phyloP scores from a whole-genome alignment of 2,329 filamentous ascomycete species.

The Venturia aucupariae region DNA sequence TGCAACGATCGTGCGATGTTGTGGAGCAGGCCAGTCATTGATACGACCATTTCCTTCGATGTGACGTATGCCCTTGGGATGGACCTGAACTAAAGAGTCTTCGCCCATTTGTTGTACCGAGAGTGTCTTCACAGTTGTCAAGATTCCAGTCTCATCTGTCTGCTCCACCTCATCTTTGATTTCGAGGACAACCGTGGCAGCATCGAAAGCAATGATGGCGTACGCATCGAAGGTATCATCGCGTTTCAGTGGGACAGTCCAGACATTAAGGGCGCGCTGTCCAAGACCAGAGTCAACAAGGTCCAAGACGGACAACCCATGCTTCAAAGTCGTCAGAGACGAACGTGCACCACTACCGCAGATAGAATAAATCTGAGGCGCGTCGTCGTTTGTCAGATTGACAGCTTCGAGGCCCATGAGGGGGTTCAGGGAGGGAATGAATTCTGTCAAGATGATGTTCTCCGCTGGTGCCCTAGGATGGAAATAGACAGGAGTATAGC shows the following conservation, averaged over 20 bases:
- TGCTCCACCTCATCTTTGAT: constrained; percentile 97
- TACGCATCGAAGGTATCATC: constrained; percentile 85
- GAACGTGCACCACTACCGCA: constrained; percentile 84
- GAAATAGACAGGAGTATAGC: constrained; percentile 1
- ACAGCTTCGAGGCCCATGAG: constrained; percentile 85
- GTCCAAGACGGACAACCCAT: constrained; percentile 86
- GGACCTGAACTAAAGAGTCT: constrained; percentile 85
- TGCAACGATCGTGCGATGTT: constrained; percentile 90
- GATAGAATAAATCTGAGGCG: constrained; percentile 90
- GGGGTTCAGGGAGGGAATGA: constrained; percentile 81
- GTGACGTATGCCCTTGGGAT: constrained; percentile 91
- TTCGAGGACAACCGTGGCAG: constrained; percentile 81
- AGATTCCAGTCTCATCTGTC: constrained; percentile 85
- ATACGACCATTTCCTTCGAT: constrained; percentile 68
- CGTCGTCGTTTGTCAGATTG: constrained; percentile 84
- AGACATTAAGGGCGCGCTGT: constrained; percentile 81
- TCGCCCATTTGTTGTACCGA: constrained; percentile 92
- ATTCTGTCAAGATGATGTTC: constrained; percentile 77
- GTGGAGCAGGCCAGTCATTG: constrained; percentile 88
- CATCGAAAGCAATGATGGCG: constrained; percentile 87
- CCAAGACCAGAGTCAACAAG: constrained; percentile 92
- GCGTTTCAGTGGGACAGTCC: constrained; percentile 82
- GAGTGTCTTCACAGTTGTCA: constrained; percentile 79
- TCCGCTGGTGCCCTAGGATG: constrained; percentile 34
- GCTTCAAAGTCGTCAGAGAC: constrained; percentile 82